Percentiles rank a stretch among this genome's conserved stretches.
Conservation (phyloP, 305 asterid species). For the Rubia peregrina region DNA sequence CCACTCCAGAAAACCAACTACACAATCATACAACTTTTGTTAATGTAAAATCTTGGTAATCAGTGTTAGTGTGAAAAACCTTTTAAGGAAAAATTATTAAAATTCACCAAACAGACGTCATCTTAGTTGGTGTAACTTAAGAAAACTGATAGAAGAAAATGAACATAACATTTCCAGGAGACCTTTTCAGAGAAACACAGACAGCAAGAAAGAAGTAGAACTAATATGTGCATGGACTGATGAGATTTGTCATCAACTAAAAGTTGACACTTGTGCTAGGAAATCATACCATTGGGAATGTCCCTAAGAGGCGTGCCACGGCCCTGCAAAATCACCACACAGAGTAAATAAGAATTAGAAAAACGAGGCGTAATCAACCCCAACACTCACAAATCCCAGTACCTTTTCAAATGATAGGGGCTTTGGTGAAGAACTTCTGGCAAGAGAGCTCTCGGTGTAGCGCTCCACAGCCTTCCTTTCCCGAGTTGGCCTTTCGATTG, state of each 20-base stretch:
- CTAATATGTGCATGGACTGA: not conserved
- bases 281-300: constrained; percentile 77
- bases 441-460: constrained; percentile 41
- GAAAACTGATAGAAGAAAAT: not conserved
- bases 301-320: constrained; percentile 76
- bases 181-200: not conserved
- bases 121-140: not conserved
- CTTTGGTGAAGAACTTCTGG: constrained; percentile 38
- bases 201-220: not conserved
- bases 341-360: not conserved
- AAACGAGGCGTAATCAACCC: not conserved
- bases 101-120: not conserved
- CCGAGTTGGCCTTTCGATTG: constrained; percentile 69
- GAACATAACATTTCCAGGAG: not conserved
- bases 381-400: not conserved
- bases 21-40: not conserved
- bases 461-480: constrained; percentile 86
- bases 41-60: no score
- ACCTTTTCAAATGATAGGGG: constrained; percentile 73
- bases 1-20: not conserved
- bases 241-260: not conserved
- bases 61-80: no score
- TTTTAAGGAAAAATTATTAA: not conserved
- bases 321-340: constrained; percentile 43
- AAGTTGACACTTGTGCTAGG: not conserved